Conservation (phyloP, 1,139 yeast genomes). For the Saccharomyces hybrid region DNA sequence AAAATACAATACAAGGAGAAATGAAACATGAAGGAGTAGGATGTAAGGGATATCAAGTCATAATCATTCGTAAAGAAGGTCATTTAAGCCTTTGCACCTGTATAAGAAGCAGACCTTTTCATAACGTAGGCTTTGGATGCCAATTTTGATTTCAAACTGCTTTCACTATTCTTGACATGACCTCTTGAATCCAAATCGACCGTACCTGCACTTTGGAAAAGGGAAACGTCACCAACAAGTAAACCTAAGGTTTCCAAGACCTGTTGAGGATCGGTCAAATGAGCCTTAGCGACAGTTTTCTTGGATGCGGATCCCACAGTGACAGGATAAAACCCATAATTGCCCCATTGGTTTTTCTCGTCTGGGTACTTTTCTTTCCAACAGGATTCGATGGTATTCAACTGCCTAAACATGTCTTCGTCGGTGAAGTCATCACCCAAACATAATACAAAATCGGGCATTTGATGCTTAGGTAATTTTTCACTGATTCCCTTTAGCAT, state of each 20-base stretch:
- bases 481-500: conserved; percentile 32
- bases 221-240: conserved; percentile 64
- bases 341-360: conserved; percentile 41
- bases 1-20: neutral
- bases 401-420: conserved; percentile 89
- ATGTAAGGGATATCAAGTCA: neutral
- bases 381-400: conserved; percentile 50
- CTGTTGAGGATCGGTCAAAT: conserved; percentile 76
- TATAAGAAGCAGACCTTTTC: conserved; percentile 21
- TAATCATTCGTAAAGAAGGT: neutral
- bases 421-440: conserved; percentile 95
- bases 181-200: conserved; percentile 72
- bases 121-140: conserved; percentile 28
- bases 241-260: conserved; percentile 81
- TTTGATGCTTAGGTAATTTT: conserved; percentile 40
- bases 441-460: conserved; percentile 81
- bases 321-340: conserved; percentile 72
- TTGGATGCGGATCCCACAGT: conserved; percentile 95
- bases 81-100: conserved; percentile 3
- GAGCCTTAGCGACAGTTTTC: conserved; percentile 81
- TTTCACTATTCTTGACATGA: conserved; percentile 40
- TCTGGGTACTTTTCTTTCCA: conserved; percentile 33
- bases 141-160: conserved; percentile 30
- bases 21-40: neutral
- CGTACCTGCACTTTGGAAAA: conserved; percentile 70